Percentiles rank a stretch among this genome's conserved stretches.
These are phyloP conservation scores for Mycena kentingensis DNA, from an alignment of 768 basidiomycete genomes.

Conservation along the genomic window DNA sequence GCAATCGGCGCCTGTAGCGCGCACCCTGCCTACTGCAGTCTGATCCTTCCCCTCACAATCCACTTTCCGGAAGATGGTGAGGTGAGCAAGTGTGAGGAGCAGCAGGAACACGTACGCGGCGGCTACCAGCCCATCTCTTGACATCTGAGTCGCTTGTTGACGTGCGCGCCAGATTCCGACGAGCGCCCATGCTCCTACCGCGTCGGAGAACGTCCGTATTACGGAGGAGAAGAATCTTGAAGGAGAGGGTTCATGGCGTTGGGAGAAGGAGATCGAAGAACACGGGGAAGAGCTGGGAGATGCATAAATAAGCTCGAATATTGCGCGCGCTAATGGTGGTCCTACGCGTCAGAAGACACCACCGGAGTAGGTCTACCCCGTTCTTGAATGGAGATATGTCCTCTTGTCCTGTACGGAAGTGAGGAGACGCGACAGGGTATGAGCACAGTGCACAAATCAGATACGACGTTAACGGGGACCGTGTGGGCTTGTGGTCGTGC, in stretches of 20 bases:
- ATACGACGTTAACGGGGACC: slow-evolving; percentile 80
- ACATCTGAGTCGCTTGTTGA: slow-evolving; percentile 47
- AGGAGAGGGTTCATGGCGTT: slow-evolving; percentile 43
- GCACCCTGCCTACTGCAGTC: too few species aligned
- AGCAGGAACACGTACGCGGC: slow-evolving; percentile 55
- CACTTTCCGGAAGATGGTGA: too few species aligned
- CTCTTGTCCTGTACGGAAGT: slow-evolving; percentile 69
- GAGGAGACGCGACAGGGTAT: not conserved
- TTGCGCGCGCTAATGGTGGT: not conserved
- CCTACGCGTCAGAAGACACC: slow-evolving; percentile 85
- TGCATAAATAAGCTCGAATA: slow-evolving; percentile 10
- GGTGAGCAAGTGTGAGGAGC: not conserved
- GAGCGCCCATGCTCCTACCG: slow-evolving; percentile 67
- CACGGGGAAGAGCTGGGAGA: slow-evolving; percentile 60
- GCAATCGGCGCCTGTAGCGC: too few species aligned
- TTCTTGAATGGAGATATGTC: slow-evolving; percentile 79
- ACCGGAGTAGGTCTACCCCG: slow-evolving; percentile 85
- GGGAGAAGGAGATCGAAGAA: slow-evolving; percentile 75
- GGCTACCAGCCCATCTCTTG: slow-evolving; percentile 63
- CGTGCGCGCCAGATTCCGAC: slow-evolving; percentile 68
- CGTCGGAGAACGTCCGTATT: slow-evolving; percentile 73
- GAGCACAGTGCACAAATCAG: slow-evolving; percentile 62
- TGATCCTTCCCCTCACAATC: too few species aligned
- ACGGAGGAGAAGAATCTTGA: too few species aligned
- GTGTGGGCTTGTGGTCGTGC: slow-evolving; percentile 76